Percentiles rank a stretch among this genome's conserved stretches.
phyloP scores from a whole-genome alignment of 2,329 filamentous ascomycete genomes.

The Pestalotiopsis sp. region DNA sequence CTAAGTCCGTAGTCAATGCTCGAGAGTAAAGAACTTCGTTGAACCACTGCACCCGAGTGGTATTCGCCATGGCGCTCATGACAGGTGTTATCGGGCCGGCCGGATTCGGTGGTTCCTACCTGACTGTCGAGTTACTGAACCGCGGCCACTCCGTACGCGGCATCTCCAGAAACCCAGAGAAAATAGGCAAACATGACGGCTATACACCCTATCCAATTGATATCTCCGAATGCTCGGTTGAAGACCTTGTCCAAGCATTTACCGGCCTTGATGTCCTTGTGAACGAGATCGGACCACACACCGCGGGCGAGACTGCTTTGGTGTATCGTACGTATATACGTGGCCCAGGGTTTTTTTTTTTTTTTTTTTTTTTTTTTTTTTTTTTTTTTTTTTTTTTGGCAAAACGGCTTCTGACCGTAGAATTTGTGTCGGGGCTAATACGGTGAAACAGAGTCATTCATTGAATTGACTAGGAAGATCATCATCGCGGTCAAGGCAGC shows the following conservation, averaged over 20 bases:
- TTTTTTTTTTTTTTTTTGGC: not conserved
- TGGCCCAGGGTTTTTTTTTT: not conserved
- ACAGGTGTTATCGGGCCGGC: not conserved
- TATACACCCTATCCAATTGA: not conserved
- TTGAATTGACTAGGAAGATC: conserved; percentile 11
- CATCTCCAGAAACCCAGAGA: conserved; percentile 1
- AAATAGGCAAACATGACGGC: not conserved
- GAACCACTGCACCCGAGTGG: too few relatives aligned
- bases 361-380: too few relatives aligned
- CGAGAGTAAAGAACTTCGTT: too few relatives aligned
- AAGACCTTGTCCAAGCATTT: not conserved
- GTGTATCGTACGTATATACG: not conserved
- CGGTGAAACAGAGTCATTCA: conserved; percentile 4
- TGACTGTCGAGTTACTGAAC: not conserved
- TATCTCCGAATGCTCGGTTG: not conserved
- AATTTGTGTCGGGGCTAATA: not conserved
- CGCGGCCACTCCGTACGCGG: not conserved
- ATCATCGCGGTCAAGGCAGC: conserved; percentile 9
- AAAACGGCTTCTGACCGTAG: not conserved
- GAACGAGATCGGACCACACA: not conserved
- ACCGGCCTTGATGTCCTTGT: not conserved
- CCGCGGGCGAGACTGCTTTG: not conserved
- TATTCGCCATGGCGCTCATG: not conserved
- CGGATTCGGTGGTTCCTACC: conserved; percentile 1
- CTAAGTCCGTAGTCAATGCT: not conserved